Conservation (phyloP, 352 stramenopile species). For the Globisporangium heterothallicum region DNA sequence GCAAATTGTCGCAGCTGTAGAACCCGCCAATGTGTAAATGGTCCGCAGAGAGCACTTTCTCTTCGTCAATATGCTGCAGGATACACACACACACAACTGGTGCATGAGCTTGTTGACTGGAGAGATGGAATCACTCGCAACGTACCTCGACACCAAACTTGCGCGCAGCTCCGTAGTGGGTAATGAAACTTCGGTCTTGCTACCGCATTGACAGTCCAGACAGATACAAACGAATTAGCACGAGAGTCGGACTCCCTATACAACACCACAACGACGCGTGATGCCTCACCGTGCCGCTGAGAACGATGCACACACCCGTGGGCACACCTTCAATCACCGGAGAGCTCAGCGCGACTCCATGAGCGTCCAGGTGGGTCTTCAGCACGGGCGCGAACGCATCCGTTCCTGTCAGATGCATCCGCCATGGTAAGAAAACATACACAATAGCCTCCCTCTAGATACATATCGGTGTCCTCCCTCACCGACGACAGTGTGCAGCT, state of each 20-base stretch:
- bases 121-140: too few relatives aligned
- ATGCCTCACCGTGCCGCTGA: constrained; percentile 49
- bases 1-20: constrained; percentile 67
- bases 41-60: constrained; percentile 42
- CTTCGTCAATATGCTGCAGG: constrained; percentile 57
- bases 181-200: constrained; percentile 79
- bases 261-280: background rate
- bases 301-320: constrained; percentile 77
- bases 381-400: constrained; percentile 40
- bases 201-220: constrained; percentile 16
- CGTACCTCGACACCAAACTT: constrained; percentile 55
- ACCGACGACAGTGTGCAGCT: constrained; percentile 61
- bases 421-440: background rate
- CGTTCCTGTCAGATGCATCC: constrained; percentile 22
- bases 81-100: background rate
- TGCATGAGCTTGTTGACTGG: too few relatives aligned
- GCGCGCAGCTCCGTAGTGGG: constrained; percentile 68
- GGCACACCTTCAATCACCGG: constrained; percentile 28
- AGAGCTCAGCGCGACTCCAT: constrained; percentile 37
- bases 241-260: background rate
- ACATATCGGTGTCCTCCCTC: too few relatives aligned
- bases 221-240: background rate
- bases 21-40: constrained; percentile 81
- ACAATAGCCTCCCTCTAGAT: too few relatives aligned
- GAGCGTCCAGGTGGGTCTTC: constrained; percentile 36